Evolutionary conservation across 139 green algal species (phyloP).

Genomic region (Chlorella ohadii): DNA sequence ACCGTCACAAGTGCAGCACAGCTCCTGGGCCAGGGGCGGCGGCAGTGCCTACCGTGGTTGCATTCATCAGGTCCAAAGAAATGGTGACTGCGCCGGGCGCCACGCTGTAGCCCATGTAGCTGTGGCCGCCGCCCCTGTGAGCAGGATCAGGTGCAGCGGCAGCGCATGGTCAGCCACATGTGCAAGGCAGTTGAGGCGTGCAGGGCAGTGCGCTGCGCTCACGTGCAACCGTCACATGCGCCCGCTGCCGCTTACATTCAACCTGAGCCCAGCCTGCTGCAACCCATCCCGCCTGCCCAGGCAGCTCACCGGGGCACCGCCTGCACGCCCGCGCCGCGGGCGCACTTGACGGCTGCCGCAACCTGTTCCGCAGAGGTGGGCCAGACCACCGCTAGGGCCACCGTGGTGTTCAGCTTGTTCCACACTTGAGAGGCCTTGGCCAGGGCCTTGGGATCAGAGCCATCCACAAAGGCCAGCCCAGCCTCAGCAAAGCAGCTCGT

Average conservation of each 20-base stretch:
- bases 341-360: slow-evolving; percentile 11
- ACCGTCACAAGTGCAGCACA: too few species aligned
- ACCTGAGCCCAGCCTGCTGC: too few species aligned
- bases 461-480: background rate
- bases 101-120: slow-evolving; percentile 24
- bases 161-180: too few species aligned
- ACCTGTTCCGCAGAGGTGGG: background rate
- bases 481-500: background rate
- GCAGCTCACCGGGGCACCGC: background rate
- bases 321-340: background rate
- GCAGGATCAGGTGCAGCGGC: background rate
- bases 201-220: background rate
- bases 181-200: background rate
- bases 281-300: background rate
- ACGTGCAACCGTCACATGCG: background rate
- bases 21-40: too few species aligned
- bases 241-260: background rate
- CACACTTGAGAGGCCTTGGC: background rate
- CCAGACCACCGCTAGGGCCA: background rate
- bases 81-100: slow-evolving; percentile 6
- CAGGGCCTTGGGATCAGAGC: background rate
- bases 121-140: slow-evolving; percentile 12
- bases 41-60: background rate
- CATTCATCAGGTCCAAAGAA: background rate
- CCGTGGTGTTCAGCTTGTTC: slow-evolving; percentile 28